A percentile compares a stretch with the other conserved stretches of the same genome.
These are phyloP conservation scores for Pleurotus ostreatus DNA, from an alignment of 768 basidiomycete species.

Conservation along the genomic window DNA sequence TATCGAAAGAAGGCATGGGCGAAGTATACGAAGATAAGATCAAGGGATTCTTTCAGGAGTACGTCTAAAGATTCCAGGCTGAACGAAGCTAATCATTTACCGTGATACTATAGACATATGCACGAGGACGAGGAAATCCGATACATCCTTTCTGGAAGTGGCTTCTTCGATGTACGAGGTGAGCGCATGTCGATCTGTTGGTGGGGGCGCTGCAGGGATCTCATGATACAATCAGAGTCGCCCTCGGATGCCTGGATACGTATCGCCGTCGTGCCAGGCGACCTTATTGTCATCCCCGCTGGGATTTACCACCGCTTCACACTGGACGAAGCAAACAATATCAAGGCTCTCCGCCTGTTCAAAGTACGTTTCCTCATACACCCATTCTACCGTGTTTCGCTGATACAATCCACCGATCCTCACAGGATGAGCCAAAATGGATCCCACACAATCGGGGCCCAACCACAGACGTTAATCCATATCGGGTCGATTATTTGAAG, in stretches of 20 bases:
- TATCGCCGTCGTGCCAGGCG: constrained; percentile 69
- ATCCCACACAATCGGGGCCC: constrained; percentile 63
- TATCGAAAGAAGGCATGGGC: constrained; percentile 76
- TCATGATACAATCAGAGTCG: constrained; percentile 39
- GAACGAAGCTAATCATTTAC: neutral
- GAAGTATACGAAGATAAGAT: constrained; percentile 82
- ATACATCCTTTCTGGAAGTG: constrained; percentile 81
- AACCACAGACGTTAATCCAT: constrained; percentile 61
- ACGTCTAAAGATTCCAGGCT: constrained; percentile 18
- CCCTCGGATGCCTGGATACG: constrained; percentile 78
- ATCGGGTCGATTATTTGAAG: constrained; percentile 59
- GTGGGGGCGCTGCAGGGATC: too few relatives aligned
- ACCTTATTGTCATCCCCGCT: constrained; percentile 82
- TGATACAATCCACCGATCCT: too few relatives aligned
- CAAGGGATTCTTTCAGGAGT: constrained; percentile 84
- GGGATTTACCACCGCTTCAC: constrained; percentile 97
- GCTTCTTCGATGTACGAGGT: constrained; percentile 93
- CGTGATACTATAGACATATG: constrained; percentile 59
- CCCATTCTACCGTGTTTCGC: neutral
- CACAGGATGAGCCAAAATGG: constrained; percentile 91
- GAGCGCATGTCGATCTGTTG: neutral
- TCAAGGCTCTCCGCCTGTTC: constrained; percentile 82
- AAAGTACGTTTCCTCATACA: constrained; percentile 46
- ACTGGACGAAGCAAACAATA: constrained; percentile 67
- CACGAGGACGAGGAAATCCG: constrained; percentile 97